Percentiles rank a stretch among this genome's conserved stretches.
Conservation (phyloP, 2,329 filamentous ascomycete genomes). For the Aspergillus caelatus region DNA sequence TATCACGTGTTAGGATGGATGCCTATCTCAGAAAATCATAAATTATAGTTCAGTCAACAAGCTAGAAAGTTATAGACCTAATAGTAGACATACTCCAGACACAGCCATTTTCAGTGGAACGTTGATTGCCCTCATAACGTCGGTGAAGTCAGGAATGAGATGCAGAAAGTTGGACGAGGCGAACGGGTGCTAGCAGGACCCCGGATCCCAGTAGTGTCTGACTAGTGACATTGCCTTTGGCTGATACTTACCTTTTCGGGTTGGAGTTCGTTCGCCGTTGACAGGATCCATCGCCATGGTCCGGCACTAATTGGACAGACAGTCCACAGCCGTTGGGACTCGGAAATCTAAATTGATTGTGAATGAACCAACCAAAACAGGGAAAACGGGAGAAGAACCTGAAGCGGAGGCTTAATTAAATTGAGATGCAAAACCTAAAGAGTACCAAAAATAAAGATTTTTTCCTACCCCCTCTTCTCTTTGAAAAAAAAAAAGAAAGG, state of each 20-base stretch:
- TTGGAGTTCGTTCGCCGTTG: constrained; percentile 28
- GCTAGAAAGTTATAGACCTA: neutral
- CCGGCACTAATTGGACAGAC: constrained; percentile 23
- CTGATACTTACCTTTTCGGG: constrained; percentile 24
- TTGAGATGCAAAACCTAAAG: neutral
- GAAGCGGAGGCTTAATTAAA: constrained; percentile 3
- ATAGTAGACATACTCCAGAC: neutral
- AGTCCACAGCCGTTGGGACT: constrained; percentile 23
- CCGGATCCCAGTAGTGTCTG: constrained; percentile 24
- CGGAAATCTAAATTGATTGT: constrained; percentile 20
- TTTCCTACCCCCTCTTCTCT: neutral
- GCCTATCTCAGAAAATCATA: neutral
- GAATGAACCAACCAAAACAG: constrained; percentile 15
- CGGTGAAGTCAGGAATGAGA: constrained; percentile 13
- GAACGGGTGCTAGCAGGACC: constrained; percentile 24
- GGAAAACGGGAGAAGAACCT: constrained; percentile 5
- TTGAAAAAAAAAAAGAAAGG: neutral
- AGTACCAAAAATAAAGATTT: neutral
- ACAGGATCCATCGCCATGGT: constrained; percentile 26
- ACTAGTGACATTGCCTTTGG: constrained; percentile 22
- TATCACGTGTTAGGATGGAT: neutral
- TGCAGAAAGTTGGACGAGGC: constrained; percentile 24
- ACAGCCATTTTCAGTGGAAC: neutral
- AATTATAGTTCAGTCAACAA: neutral
- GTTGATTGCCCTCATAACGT: constrained; percentile 10